Evolutionary conservation across 2,329 filamentous ascomycete species (phyloP).

Genomic region (Nothomitra cinnamomea): DNA sequence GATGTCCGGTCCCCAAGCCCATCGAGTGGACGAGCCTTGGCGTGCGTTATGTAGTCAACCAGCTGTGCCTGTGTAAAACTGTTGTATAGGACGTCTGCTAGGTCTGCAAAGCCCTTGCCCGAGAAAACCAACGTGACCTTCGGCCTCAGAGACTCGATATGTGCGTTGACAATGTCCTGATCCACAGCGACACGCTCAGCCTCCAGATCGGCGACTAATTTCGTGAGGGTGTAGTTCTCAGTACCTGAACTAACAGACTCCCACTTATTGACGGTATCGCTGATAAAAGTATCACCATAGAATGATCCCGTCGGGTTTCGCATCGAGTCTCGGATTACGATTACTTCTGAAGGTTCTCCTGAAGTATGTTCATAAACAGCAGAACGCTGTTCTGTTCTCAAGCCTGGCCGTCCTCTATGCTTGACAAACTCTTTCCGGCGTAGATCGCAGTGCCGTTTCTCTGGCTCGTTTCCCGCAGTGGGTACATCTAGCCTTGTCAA

Average conservation of each 20-base stretch:
- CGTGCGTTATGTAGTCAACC: not conserved
- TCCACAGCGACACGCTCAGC: not conserved
- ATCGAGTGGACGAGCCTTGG: not conserved
- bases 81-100: not conserved
- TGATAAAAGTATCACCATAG: not conserved
- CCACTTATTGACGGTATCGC: not conserved
- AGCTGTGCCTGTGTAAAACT: constrained; percentile 1
- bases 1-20: not conserved
- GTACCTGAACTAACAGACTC: not conserved
- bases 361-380: not conserved
- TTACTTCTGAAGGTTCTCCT: constrained; percentile 1
- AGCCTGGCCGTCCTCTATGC: not conserved
- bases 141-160: not conserved
- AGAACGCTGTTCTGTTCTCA: not conserved
- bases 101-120: not conserved
- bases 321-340: not conserved
- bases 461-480: not conserved
- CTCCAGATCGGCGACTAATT: not conserved
- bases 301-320: not conserved
- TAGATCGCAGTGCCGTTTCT: not conserved
- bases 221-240: not conserved
- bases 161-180: not conserved
- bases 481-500: not conserved
- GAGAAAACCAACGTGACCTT: not conserved
- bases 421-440: not conserved